Conservation (phyloP, 2,329 filamentous ascomycete genomes). For the Phyllosticta citrichinensis region DNA sequence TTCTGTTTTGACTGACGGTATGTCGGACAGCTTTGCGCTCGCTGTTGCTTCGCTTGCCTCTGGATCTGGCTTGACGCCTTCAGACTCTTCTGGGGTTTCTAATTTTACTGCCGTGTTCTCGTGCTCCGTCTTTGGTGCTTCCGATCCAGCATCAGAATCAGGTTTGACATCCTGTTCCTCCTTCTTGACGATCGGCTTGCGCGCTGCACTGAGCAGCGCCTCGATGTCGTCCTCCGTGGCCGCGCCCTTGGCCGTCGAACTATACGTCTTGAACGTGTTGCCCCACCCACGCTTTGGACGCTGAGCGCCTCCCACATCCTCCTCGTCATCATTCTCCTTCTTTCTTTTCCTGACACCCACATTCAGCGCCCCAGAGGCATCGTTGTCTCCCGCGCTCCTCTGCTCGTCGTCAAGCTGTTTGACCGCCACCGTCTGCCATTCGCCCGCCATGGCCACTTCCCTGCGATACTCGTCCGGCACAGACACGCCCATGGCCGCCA, state of each 20-base stretch:
- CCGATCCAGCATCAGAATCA: slow-evolving; percentile 11
- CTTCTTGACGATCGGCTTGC: slow-evolving; percentile 27
- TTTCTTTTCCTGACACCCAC: slow-evolving; percentile 52
- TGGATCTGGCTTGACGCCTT: not conserved
- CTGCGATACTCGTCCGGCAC: slow-evolving; percentile 68
- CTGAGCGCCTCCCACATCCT: slow-evolving; percentile 41
- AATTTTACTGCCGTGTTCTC: slow-evolving; percentile 14
- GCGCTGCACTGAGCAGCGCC: slow-evolving; percentile 37
- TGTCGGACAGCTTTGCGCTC: slow-evolving; percentile 14
- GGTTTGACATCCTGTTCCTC: slow-evolving; percentile 25
- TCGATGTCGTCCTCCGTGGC: slow-evolving; percentile 51
- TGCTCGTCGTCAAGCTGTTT: not conserved
- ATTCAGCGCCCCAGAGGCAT: slow-evolving; percentile 36
- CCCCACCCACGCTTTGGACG: slow-evolving; percentile 38
- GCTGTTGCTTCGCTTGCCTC: not conserved
- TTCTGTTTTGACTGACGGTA: slow-evolving; percentile 11
- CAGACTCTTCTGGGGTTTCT: not conserved
- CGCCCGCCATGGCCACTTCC: slow-evolving; percentile 79
- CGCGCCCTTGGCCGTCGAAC: slow-evolving; percentile 29
- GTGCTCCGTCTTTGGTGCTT: not conserved
- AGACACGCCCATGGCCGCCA: slow-evolving; percentile 76
- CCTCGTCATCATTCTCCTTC: slow-evolving; percentile 49
- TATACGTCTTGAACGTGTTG: slow-evolving; percentile 34
- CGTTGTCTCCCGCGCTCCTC: slow-evolving; percentile 33
- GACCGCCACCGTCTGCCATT: slow-evolving; percentile 65